A percentile compares a stretch with the other conserved stretches of the same genome.
These are phyloP conservation scores for Apium graveolens DNA, from an alignment of 129 eudicot species.

Conservation along the genomic window DNA sequence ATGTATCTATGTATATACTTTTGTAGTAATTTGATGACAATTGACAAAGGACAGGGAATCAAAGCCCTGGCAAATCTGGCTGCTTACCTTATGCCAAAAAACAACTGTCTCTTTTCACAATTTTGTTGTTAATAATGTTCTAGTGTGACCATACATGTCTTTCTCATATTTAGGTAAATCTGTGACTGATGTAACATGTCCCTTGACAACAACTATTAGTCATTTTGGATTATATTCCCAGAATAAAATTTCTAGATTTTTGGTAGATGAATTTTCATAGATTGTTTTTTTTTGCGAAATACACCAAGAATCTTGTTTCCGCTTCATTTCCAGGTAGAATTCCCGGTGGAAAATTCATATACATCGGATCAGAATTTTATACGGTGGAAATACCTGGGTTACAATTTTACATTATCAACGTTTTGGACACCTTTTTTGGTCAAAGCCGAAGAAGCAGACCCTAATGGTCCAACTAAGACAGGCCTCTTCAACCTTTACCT, in stretches of 20 bases:
- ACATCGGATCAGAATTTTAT: constrained; percentile 52
- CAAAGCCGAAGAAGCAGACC: constrained; percentile 36
- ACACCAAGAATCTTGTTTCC: not conserved
- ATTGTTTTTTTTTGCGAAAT: not conserved
- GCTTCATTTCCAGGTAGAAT: not conserved
- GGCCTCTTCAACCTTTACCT: constrained; percentile 74
- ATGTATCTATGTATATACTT: not conserved
- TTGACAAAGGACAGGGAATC: not conserved
- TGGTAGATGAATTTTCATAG: not conserved
- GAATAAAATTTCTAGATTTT: not conserved
- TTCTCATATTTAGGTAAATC: not conserved
- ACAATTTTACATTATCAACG: constrained; percentile 62
- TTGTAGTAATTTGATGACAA: not conserved
- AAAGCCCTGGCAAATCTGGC: not conserved
- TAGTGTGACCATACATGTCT: constrained; percentile 2
- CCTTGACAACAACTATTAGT: not conserved
- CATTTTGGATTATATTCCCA: not conserved
- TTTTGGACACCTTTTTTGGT: constrained; percentile 67
- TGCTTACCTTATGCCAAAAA: not conserved
- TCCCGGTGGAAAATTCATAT: constrained; percentile 60
- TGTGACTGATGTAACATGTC: not conserved
- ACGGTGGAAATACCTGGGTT: constrained; percentile 44
- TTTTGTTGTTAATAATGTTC: not conserved
- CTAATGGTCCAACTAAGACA: constrained; percentile 59
- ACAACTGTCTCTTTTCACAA: constrained; percentile 3